Evolutionary conservation across 2,329 filamentous ascomycete genomes (phyloP), one percentile per base, ranked within the genome.

Genomic region (Aspergillus luchuensis): DNA sequence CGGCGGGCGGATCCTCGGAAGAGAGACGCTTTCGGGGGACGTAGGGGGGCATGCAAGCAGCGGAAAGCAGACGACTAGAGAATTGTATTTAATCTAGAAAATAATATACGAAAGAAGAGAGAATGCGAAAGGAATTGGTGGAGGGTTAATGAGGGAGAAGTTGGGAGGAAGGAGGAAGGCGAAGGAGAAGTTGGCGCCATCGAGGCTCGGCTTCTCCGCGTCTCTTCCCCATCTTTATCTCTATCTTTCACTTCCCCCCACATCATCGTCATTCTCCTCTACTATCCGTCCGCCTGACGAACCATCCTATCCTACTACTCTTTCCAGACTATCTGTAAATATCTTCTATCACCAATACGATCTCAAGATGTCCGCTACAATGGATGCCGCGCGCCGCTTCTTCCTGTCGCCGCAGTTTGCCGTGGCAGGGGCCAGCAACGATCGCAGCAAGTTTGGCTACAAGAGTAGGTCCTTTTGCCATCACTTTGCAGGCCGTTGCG

Each of bases 341-440:
- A 36, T 36, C 2, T 36, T 13, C 33, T 36, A 36, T 36, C 33
- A 36, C 11, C 4, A 36, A 10, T 13, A 36, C 33, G 5, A 36
- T 36, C 33, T 13, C 33, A 5, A 36, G 11, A 43, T 48, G 56
- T 21, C 38, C 36, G 39, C 41, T 39, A 58, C 17, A 6, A 75
- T 75, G 72, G 70, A 71, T 17, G 85, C 89, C 49, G 88, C 92
- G 49, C 87, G 87, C 64, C 83, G 84, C 11, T 97, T 97, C 83
- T 96, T 97, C 80, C 83, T 86, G 3, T 89, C 89, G 7, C 86
- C 89, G 25, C 82, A 85, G 66, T 97, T 94, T 75, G 93, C 94
- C 60, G 94, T 97, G 28, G 92, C 93, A 19, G 94, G 94, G 69
- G 94, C 94, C 39, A 94, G 90, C 74, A 91, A 90, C 56, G 92